Evolutionary conservation across 2,329 filamentous ascomycete species (phyloP), one percentile per base, ranked within the genome.

Genomic region (Paecilomyces sp.): DNA sequence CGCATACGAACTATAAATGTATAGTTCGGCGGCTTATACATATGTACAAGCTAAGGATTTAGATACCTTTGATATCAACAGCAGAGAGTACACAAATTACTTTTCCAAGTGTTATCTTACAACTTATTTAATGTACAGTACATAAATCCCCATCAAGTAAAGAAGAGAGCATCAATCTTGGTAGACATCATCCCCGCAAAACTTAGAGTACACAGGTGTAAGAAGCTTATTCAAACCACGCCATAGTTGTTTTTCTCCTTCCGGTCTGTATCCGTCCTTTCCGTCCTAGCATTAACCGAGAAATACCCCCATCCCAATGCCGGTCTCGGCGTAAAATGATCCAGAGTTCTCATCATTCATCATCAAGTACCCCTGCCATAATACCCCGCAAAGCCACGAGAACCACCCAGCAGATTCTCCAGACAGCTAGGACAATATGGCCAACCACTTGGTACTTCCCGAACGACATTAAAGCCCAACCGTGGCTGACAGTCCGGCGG

Each of bases 401-500:
- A 8, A 18, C 41, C n/a, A n/a, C 41, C 18, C 41, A 47, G n/a
- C 13, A 47, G 2, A 6, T n/a, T 15, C n/a, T 22, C 6, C 1
- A 47, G 15, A 47, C 41, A 47, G n/a, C 8, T 22, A 4, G 41
- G 41, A 47, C 41, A 47, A 47, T 47, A 47, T 7, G 1, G 41
- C 15, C 41, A 47, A 8, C 9, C 41, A 22, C 15, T 9, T 7
- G 6, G 41, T 18, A 9, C 5, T 15, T 18, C 15, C 1, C n/a
- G 3, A 5, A 28, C 2, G 3, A 60, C 57, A 57, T 65, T 65
- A 18, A 28, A 7, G 3, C 47, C 25, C 6, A 25, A 33, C 11
- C 54, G 53, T 18, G 65, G 65, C 15, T 24, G 50, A 54, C 61
- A 64, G 11, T 57, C 24, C 3, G 36, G 59, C 22, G 41, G 55